Base-by-base conservation (phyloP, 1,284 basidiomycete genomes). In the Puccinia novopanici region DNA sequence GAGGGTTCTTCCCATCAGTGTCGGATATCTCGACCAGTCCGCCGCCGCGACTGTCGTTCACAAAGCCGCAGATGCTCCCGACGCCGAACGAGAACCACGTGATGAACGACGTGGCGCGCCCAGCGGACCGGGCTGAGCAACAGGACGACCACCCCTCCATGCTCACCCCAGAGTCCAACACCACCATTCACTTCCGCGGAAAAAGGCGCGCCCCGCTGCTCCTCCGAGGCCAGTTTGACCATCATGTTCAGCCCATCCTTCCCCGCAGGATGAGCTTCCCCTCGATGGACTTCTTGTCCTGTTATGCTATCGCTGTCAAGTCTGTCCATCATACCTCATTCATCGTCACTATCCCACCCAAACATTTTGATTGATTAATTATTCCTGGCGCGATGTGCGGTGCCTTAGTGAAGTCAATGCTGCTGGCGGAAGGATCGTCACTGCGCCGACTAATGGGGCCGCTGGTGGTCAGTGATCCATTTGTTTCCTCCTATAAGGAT, bases 251-350 rank as follows among this genome's bases (percentile, higher is more conserved):
- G 70, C 92, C 94, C 22, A 90, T 93, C 88, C 92, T 85, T 0
- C 83, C 84, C 0, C 84, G 92, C 80, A 92, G 90, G 83, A 93
- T 92, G 15, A 90, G 91, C 83, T 95, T 97, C 77, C 94, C 95
- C 0, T 94, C 94, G 0, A 91, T 98, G 87, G 95, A 98, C 85
- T 96, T 95, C 85, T 88, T 98, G 82, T 93, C 91, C 2, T 94
- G 93, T 84, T 95, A 95, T 86, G 94, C 93, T 0, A 95, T 95
- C 81, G 93, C 93, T 5, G 93, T 95, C 42, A 93, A 93, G 76
- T 71, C 22, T 27, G 76, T 79, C 48, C 2, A n/a, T 42, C 22
- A 19, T 34, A 54, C 42, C 12, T 22, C 12, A n/a, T 40, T 34
- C 22, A n/a, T n/a, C 10, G 0, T 79, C 30, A 34, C 54, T 17